phyloP scores from a whole-genome alignment of 2,329 filamentous ascomycete genomes.

The Phyllosticta capitalensis region DNA sequence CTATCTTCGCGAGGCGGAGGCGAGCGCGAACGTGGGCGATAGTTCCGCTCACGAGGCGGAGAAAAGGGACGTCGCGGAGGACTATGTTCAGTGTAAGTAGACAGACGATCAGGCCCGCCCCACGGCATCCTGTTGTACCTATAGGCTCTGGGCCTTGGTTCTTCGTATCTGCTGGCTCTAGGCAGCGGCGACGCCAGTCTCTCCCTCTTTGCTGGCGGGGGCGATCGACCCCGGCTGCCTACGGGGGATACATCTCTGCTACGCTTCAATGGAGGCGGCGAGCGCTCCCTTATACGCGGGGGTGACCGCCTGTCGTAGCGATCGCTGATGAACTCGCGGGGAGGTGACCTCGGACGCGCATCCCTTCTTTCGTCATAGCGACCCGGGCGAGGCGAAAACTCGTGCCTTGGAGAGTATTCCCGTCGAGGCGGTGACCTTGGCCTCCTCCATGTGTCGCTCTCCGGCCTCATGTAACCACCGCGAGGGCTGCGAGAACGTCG shows the following conservation, averaged over 20 bases:
- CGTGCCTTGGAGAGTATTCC: constrained; percentile 29
- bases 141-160: constrained; percentile 31
- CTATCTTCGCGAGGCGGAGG: constrained; percentile 43
- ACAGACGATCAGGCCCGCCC: not conserved
- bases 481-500: constrained; percentile 32
- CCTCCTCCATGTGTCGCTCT: constrained; percentile 34
- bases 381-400: constrained; percentile 9
- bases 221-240: constrained; percentile 37
- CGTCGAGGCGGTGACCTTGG: constrained; percentile 42
- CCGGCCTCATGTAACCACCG: constrained; percentile 19
- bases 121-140: constrained; percentile 19
- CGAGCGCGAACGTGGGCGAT: constrained; percentile 44
- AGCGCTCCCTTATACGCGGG: constrained; percentile 32
- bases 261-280: constrained; percentile 34
- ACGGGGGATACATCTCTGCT: constrained; percentile 38
- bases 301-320: constrained; percentile 31
- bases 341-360: constrained; percentile 29
- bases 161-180: constrained; percentile 33
- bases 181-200: constrained; percentile 29
- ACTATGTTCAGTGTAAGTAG: constrained; percentile 12
- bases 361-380: constrained; percentile 28
- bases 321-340: constrained; percentile 26
- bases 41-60: constrained; percentile 31
- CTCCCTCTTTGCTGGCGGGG: constrained; percentile 31
- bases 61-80: constrained; percentile 33